phyloP scores from a whole-genome alignment of 1,284 basidiomycete species.

The Pisolithus thermaeus region DNA sequence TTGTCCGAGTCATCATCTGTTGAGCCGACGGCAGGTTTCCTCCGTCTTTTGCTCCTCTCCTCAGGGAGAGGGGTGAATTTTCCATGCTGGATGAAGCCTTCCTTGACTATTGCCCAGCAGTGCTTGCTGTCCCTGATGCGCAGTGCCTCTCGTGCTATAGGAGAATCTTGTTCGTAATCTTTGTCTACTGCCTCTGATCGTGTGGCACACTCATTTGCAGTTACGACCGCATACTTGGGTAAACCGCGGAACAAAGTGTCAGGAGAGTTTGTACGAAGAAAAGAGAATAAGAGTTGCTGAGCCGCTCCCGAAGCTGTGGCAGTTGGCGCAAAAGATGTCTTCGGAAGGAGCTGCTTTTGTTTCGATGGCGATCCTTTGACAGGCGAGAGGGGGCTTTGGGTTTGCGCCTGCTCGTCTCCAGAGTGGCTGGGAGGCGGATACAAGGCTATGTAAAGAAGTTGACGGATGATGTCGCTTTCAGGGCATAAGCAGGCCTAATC shows the following conservation, averaged over 20 bases:
- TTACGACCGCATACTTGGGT: slow-evolving; percentile 38
- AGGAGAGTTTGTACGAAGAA: slow-evolving; percentile 52
- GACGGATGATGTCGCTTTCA: slow-evolving; percentile 51
- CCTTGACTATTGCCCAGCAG: slow-evolving; percentile 56
- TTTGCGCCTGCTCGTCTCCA: slow-evolving; percentile 28
- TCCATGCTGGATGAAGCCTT: slow-evolving; percentile 44
- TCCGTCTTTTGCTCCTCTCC: slow-evolving; percentile 29
- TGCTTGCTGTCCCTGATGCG: slow-evolving; percentile 48
- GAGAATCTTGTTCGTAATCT: slow-evolving; percentile 47
- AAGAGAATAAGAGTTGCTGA: slow-evolving; percentile 49
- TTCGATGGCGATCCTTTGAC: slow-evolving; percentile 33
- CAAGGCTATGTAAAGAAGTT: slow-evolving; percentile 62
- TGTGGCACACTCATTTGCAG: slow-evolving; percentile 8
- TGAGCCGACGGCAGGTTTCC: slow-evolving; percentile 16
- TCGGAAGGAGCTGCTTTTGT: slow-evolving; percentile 22
- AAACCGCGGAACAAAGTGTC: slow-evolving; percentile 47
- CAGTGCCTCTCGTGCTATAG: slow-evolving; percentile 47
- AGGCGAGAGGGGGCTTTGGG: slow-evolving; percentile 38
- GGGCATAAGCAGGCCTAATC: slow-evolving; percentile 10
- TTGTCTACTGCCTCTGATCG: slow-evolving; percentile 9
- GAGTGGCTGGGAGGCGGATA: slow-evolving; percentile 41
- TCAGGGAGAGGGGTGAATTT: slow-evolving; percentile 24
- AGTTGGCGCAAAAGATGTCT: slow-evolving; percentile 38
- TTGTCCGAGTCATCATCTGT: slow-evolving; percentile 23
- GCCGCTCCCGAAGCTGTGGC: slow-evolving; percentile 44